A percentile compares a stretch with the other conserved stretches of the same genome.
phyloP scores from a whole-genome alignment of 192 early-diverging fungal genomes.

The Umbelopsis vinacea region DNA sequence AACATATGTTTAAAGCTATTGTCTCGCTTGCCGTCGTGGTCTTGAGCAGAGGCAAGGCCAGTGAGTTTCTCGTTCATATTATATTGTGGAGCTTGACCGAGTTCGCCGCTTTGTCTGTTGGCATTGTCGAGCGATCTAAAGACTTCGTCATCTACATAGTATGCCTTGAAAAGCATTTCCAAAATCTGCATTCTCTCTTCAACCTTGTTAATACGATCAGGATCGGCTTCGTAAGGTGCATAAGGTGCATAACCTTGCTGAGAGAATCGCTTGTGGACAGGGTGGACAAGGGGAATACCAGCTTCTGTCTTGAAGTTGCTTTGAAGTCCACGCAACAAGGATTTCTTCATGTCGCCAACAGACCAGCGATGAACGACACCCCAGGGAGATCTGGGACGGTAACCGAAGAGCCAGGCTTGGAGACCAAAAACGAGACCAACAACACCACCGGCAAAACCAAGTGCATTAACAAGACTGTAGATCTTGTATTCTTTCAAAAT shows the following conservation, averaged over 20 bases:
- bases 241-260: constrained; percentile 13
- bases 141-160: constrained; percentile 44
- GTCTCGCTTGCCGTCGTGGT: constrained; percentile 12
- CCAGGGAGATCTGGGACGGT: constrained; percentile 39
- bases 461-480: constrained; percentile 38
- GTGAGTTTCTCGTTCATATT: constrained; percentile 6
- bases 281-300: constrained; percentile 42
- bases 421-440: constrained; percentile 35
- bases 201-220: constrained; percentile 38
- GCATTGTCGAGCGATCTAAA: constrained; percentile 41
- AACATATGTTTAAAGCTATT: constrained; percentile 36
- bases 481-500: constrained; percentile 37
- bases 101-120: constrained; percentile 10
- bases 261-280: constrained; percentile 41
- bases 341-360: constrained; percentile 36
- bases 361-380: constrained; percentile 42
- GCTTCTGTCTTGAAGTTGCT: constrained; percentile 40
- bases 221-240: constrained; percentile 28
- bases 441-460: constrained; percentile 41
- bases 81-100: constrained; percentile 6
- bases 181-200: constrained; percentile 42
- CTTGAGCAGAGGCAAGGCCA: constrained; percentile 15
- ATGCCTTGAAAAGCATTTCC: constrained; percentile 42
- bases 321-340: constrained; percentile 38
- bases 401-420: constrained; percentile 40